These are phyloP conservation scores for Acacia crassicarpa DNA, from an alignment of 306 rosid genomes.

Conservation along the genomic window DNA sequence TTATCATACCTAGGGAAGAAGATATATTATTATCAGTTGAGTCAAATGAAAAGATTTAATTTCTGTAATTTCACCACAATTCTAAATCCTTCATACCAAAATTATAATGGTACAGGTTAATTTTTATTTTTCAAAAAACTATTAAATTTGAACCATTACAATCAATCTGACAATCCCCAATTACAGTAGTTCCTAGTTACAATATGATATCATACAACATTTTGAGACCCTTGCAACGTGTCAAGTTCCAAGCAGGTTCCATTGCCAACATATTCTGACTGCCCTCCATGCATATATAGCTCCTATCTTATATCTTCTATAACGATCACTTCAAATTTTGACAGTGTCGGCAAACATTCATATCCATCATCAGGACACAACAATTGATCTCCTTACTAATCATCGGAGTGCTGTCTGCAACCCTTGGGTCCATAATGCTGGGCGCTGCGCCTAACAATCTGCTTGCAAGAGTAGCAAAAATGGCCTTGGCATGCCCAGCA, in stretches of 20 bases:
- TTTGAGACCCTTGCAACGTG: background rate
- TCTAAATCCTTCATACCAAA: too few species aligned
- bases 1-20: too few species aligned
- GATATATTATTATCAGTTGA: too few species aligned
- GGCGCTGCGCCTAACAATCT: constrained; percentile 59
- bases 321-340: background rate
- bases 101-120: too few species aligned
- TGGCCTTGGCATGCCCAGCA: constrained; percentile 91
- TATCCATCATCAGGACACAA: background rate
- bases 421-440: constrained; percentile 85
- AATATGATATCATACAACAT: background rate
- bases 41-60: too few species aligned
- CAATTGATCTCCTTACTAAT: constrained; percentile 33
- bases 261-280: background rate
- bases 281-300: background rate
- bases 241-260: background rate
- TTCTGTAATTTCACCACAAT: too few species aligned
- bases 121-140: too few species aligned
- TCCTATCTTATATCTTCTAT: background rate
- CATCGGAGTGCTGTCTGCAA: constrained; percentile 76
- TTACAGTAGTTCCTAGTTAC: background rate
- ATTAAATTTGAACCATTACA: too few species aligned
- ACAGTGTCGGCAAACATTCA: background rate
- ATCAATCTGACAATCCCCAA: too few species aligned
- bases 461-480: constrained; percentile 78